A percentile compares a stretch with the other conserved stretches of the same genome.
Evolutionary conservation across 129 eudicot species (phyloP).

Genomic region (Arctium minus): DNA sequence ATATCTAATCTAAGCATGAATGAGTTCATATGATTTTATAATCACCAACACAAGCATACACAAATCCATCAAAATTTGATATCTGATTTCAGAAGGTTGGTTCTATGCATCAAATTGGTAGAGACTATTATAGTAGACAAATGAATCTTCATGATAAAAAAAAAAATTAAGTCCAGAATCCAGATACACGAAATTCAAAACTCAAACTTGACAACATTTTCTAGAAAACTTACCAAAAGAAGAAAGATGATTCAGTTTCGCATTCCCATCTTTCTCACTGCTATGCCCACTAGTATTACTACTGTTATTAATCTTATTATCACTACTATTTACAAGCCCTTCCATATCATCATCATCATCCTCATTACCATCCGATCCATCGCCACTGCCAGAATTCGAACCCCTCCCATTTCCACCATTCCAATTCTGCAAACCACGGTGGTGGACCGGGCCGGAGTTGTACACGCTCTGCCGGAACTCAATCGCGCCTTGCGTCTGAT

Average conservation of each 20-base stretch:
- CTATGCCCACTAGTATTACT: constrained; percentile 33
- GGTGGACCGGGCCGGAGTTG: constrained; percentile 14
- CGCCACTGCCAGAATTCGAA: constrained; percentile 37
- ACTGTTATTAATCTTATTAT: constrained; percentile 18
- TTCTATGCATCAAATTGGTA: neutral
- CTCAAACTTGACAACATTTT: neutral
- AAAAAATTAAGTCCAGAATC: neutral
- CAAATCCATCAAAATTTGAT: neutral
- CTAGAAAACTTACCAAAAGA: constrained; percentile 37
- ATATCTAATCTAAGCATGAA: neutral
- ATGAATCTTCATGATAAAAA: neutral
- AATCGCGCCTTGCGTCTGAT: constrained; percentile 26
- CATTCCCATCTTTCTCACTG: constrained; percentile 31
- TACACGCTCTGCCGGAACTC: constrained; percentile 46
- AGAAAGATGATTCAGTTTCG: constrained; percentile 32
- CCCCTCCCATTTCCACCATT: constrained; percentile 31
- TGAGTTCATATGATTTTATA: neutral
- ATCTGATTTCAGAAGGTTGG: neutral
- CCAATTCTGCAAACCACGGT: constrained; percentile 40
- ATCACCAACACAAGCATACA: constrained; percentile 2
- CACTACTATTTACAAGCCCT: constrained; percentile 28
- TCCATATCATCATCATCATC: constrained; percentile 44
- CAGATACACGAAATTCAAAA: neutral
- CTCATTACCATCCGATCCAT: constrained; percentile 53
- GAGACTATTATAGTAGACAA: neutral